Conservation (phyloP, 1,284 basidiomycete genomes). For the Laetiporus sulphureus region DNA sequence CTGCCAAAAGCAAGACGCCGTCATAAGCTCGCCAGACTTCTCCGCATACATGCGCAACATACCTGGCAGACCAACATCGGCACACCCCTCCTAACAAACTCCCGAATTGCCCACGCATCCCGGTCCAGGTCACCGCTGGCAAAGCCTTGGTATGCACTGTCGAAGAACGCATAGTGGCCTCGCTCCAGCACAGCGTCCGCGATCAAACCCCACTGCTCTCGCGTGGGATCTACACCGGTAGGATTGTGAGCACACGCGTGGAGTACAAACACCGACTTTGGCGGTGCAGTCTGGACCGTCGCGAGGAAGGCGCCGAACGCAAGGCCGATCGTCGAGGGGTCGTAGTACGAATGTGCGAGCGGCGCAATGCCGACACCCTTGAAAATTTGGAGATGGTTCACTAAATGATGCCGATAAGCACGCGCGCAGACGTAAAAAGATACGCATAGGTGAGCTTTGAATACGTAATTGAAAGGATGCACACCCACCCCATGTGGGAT, state of each 20-base stretch:
- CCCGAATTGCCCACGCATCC: slow-evolving; percentile 70
- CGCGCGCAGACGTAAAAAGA: too few species aligned
- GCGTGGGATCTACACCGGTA: slow-evolving; percentile 91
- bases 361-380: slow-evolving; percentile 78
- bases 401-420: slow-evolving; percentile 36
- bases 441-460: background rate
- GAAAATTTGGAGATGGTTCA: slow-evolving; percentile 90
- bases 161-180: slow-evolving; percentile 89
- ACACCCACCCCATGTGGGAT: slow-evolving; percentile 88
- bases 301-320: slow-evolving; percentile 75
- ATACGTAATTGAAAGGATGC: background rate
- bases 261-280: slow-evolving; percentile 80
- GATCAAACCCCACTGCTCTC: slow-evolving; percentile 83
- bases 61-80: slow-evolving; percentile 87
- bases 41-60: slow-evolving; percentile 8
- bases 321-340: slow-evolving; percentile 84
- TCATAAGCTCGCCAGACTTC: slow-evolving; percentile 2
- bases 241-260: slow-evolving; percentile 97
- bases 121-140: slow-evolving; percentile 78
- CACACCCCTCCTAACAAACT: slow-evolving; percentile 71
- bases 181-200: slow-evolving; percentile 71
- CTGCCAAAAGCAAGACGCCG: slow-evolving; percentile 33
- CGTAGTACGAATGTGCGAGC: slow-evolving; percentile 85
- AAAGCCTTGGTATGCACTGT: slow-evolving; percentile 94
- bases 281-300: slow-evolving; percentile 58